These are phyloP conservation scores for Russula virescens DNA, from an alignment of 768 basidiomycete species.

Conservation along the genomic window DNA sequence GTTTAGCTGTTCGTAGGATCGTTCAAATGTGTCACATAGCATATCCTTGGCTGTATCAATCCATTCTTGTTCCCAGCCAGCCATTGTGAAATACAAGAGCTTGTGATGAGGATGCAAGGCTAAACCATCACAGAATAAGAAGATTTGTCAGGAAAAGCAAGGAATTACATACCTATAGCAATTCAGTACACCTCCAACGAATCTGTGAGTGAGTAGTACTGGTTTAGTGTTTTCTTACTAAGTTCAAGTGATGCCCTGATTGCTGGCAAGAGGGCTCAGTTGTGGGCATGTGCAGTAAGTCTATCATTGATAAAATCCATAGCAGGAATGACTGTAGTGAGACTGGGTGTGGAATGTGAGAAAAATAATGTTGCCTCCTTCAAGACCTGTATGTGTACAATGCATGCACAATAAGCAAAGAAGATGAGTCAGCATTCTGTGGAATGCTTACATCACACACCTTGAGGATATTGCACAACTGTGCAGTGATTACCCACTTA, in stretches of 20 bases:
- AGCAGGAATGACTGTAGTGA: constrained; percentile 27
- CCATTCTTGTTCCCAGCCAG: background rate
- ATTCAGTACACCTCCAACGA: constrained; percentile 27
- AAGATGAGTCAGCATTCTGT: no score
- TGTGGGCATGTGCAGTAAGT: no score
- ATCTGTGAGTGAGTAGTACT: constrained; percentile 29
- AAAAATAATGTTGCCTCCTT: background rate
- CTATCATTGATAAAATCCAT: constrained; percentile 32
- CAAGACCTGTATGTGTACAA: background rate
- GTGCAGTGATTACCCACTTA: no score
- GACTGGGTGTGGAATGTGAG: no score
- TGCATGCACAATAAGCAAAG: no score
- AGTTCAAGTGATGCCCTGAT: constrained; percentile 14
- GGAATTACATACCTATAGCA: constrained; percentile 28
- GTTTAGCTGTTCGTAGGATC: no score
- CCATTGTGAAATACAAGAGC: background rate
- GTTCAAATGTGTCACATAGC: background rate
- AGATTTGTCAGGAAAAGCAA: no score
- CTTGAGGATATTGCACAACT: no score
- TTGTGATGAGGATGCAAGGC: constrained; percentile 1
- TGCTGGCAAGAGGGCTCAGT: constrained; percentile 5
- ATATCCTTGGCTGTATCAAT: background rate
- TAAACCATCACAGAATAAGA: no score
- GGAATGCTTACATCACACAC: no score
- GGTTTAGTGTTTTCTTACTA: constrained; percentile 26